A percentile compares a stretch with the other conserved stretches of the same genome.
phyloP scores from a whole-genome alignment of 2,329 filamentous ascomycete genomes.

The Colletotrichum sp. region DNA sequence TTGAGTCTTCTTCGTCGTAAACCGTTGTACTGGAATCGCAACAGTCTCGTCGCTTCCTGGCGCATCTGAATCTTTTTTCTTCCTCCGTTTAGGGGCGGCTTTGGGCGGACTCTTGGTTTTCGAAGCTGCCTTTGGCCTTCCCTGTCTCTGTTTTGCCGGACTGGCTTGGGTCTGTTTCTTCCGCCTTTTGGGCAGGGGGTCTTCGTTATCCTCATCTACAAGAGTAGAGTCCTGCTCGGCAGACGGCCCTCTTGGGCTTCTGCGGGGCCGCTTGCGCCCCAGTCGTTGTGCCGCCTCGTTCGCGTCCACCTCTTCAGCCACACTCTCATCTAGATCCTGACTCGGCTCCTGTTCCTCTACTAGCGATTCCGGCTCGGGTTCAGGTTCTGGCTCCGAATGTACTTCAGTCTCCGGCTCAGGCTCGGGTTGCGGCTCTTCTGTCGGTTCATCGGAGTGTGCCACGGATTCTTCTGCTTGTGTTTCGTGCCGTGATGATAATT shows the following conservation, averaged over 20 bases:
- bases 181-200: slow-evolving; percentile 40
- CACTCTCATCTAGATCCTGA: slow-evolving; percentile 18
- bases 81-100: slow-evolving; percentile 22
- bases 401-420: neutral
- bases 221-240: slow-evolving; percentile 44
- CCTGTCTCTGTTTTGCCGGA: slow-evolving; percentile 47
- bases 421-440: neutral
- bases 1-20: slow-evolving; percentile 48
- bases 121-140: slow-evolving; percentile 6
- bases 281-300: slow-evolving; percentile 46
- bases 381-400: neutral
- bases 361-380: neutral
- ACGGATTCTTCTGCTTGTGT: neutral
- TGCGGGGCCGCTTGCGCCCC: slow-evolving; percentile 47
- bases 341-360: neutral
- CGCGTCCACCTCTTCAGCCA: slow-evolving; percentile 49
- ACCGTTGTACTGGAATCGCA: slow-evolving; percentile 66
- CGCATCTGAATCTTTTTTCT: slow-evolving; percentile 17
- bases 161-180: slow-evolving; percentile 41
- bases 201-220: slow-evolving; percentile 30
- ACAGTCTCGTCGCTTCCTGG: slow-evolving; percentile 34
- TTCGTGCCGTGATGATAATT: slow-evolving; percentile 4
- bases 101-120: slow-evolving; percentile 24
- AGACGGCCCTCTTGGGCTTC: slow-evolving; percentile 40
- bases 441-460: neutral